Conservation (phyloP, 352 stramenopile genomes). For the Chrysophaeum taylorii region DNA sequence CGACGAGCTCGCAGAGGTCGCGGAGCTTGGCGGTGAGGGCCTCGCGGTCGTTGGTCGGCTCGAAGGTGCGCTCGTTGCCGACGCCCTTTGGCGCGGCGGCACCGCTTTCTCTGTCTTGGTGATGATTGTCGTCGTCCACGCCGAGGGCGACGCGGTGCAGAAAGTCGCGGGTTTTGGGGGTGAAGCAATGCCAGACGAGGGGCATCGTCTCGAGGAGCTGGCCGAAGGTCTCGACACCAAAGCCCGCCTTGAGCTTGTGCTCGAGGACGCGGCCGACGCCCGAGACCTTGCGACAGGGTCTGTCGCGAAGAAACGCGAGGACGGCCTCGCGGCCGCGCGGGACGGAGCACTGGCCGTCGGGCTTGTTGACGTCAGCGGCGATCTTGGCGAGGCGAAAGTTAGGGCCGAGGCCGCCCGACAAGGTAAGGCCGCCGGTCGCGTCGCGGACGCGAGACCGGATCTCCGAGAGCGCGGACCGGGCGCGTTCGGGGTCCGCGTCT, state of each 20-base stretch:
- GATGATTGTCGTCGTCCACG: conserved; percentile 21
- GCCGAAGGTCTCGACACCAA: conserved; percentile 65
- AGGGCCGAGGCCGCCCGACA: conserved; percentile 75
- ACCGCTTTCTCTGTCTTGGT: conserved; percentile 18
- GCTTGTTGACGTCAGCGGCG: conserved; percentile 84
- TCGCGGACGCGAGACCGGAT: conserved; percentile 66
- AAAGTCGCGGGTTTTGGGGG: conserved; percentile 34
- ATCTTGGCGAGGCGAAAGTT: conserved; percentile 89
- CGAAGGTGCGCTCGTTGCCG: conserved; percentile 49
- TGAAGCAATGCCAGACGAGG: conserved; percentile 38
- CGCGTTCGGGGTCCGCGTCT: not conserved
- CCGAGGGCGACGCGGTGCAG: conserved; percentile 42
- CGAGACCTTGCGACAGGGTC: conserved; percentile 78
- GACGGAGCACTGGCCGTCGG: conserved; percentile 83
- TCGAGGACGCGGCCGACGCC: conserved; percentile 90
- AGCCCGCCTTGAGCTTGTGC: conserved; percentile 64
- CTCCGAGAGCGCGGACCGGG: conserved; percentile 41
- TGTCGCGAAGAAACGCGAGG: conserved; percentile 66
- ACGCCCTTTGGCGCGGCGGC: conserved; percentile 38
- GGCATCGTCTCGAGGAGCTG: conserved; percentile 50
- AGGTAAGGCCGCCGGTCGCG: conserved; percentile 73
- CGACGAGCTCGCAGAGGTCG: conserved; percentile 32
- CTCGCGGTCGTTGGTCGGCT: conserved; percentile 28
- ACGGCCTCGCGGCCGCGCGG: conserved; percentile 57
- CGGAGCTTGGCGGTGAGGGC: conserved; percentile 37